These are phyloP conservation scores for Otatea glauca DNA, from an alignment of 176 grass and related monocot species.

Conservation along the genomic window DNA sequence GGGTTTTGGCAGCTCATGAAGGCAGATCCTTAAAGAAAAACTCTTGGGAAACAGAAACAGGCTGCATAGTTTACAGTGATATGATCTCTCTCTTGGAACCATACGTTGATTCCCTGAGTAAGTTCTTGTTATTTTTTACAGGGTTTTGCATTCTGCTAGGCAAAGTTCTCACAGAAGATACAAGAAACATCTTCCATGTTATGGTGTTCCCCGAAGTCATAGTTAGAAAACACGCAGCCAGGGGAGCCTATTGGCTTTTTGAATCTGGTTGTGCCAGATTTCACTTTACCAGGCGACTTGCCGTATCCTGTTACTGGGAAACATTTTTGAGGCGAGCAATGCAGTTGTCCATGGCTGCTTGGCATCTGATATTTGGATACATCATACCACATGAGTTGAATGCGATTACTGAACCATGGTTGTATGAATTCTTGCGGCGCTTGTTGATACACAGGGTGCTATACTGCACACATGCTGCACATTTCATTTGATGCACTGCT, in stretches of 20 bases:
- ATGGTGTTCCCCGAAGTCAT: neutral
- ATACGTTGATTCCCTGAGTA: neutral
- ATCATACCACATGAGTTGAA: neutral
- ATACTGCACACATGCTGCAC: neutral
- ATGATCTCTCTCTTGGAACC: neutral
- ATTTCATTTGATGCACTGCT: neutral
- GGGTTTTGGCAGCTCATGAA: neutral
- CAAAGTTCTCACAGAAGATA: neutral
- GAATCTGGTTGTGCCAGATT: neutral
- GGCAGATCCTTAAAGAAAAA: neutral
- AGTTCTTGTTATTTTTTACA: constrained; percentile 27
- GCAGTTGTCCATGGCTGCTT: neutral
- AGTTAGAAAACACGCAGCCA: neutral
- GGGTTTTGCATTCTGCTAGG: constrained; percentile 23
- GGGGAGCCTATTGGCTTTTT: neutral
- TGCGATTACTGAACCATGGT: constrained; percentile 12
- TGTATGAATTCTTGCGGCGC: neutral
- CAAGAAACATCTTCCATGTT: neutral
- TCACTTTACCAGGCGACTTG: neutral
- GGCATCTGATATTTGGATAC: constrained; percentile 10
- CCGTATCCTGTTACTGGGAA: neutral
- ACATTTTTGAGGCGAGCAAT: neutral
- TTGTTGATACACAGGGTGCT: constrained; percentile 7
- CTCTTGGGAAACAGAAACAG: neutral
- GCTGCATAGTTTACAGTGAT: neutral